Percentiles rank a stretch among this genome's conserved stretches.
These are phyloP conservation scores for Lactifluus volemus DNA, from an alignment of 768 basidiomycete genomes.

Conservation along the genomic window DNA sequence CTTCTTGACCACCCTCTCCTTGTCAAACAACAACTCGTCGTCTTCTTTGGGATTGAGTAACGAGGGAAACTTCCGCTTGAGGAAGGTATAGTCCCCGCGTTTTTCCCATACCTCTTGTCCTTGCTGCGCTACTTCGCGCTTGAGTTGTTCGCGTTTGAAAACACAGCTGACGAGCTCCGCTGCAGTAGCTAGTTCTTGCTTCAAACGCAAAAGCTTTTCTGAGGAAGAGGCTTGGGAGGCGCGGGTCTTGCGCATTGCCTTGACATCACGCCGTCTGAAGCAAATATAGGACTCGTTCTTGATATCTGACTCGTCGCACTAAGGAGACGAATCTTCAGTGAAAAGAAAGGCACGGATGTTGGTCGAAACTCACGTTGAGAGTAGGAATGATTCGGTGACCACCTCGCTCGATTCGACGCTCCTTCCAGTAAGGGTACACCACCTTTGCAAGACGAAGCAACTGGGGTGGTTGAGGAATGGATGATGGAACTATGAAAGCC, in stretches of 20 bases:
- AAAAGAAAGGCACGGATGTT: neutral
- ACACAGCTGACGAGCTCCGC: slow-evolving; percentile 65
- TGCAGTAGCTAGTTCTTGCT: slow-evolving; percentile 62
- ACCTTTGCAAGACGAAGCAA: slow-evolving; percentile 62
- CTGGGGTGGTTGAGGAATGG: slow-evolving; percentile 54
- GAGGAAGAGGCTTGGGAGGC: slow-evolving; percentile 83
- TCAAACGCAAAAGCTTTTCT: slow-evolving; percentile 79
- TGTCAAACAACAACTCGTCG: slow-evolving; percentile 57
- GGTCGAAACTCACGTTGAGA: slow-evolving; percentile 60
- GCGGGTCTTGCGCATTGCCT: slow-evolving; percentile 89
- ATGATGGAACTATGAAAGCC: slow-evolving; percentile 53
- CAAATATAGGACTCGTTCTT: slow-evolving; percentile 93
- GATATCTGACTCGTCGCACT: slow-evolving; percentile 87
- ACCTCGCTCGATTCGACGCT: slow-evolving; percentile 66
- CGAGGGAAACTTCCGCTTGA: slow-evolving; percentile 66
- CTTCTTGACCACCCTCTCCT: slow-evolving; percentile 56
- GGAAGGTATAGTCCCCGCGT: slow-evolving; percentile 61
- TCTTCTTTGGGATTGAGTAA: slow-evolving; percentile 61
- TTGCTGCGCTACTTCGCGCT: slow-evolving; percentile 54
- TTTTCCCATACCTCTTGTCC: slow-evolving; percentile 70
- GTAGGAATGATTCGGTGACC: slow-evolving; percentile 82
- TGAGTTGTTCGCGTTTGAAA: slow-evolving; percentile 63
- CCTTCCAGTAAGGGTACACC: slow-evolving; percentile 87
- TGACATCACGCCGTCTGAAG: slow-evolving; percentile 92
- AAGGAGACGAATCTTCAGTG: slow-evolving; percentile 4